Percentiles rank a stretch among this genome's conserved stretches.
phyloP scores from a whole-genome alignment of 345 rosid species.

The Murraya paniculata region DNA sequence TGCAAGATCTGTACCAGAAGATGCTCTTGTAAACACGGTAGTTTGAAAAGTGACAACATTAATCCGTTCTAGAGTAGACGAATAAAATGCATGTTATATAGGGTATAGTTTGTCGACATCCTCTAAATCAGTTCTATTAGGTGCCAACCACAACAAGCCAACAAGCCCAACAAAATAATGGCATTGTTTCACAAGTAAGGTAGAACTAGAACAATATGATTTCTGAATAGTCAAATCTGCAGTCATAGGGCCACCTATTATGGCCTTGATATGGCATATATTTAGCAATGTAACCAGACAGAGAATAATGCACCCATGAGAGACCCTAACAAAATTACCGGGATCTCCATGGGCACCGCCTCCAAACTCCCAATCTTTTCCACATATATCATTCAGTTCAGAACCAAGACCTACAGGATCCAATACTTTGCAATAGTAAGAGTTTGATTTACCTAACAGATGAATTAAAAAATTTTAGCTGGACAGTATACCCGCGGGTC shows the following conservation, averaged over 20 bases:
- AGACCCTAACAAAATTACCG: conserved; percentile 36
- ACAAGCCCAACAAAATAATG: conserved; percentile 5
- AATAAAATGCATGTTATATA: conserved; percentile 8
- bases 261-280: background rate
- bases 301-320: background rate
- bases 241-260: background rate
- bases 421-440: background rate
- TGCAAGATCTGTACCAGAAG: conserved; percentile 60
- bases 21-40: conserved; percentile 12
- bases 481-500: conserved; percentile 60
- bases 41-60: background rate
- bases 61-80: background rate
- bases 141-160: conserved; percentile 1
- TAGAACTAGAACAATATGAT: background rate
- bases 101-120: background rate
- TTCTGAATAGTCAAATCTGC: background rate
- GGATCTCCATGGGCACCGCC: conserved; percentile 97
- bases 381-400: conserved; percentile 68
- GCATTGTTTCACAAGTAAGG: background rate
- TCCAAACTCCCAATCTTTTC: conserved; percentile 65
- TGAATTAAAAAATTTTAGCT: conserved; percentile 15
- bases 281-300: background rate
- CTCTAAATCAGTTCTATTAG: conserved; percentile 11
- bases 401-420: conserved; percentile 72
- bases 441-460: conserved; percentile 3